Percentiles rank a stretch among this genome's conserved stretches.
Conservation (phyloP, 1,139 yeast genomes). For the Meyerozyma elateridarum region DNA sequence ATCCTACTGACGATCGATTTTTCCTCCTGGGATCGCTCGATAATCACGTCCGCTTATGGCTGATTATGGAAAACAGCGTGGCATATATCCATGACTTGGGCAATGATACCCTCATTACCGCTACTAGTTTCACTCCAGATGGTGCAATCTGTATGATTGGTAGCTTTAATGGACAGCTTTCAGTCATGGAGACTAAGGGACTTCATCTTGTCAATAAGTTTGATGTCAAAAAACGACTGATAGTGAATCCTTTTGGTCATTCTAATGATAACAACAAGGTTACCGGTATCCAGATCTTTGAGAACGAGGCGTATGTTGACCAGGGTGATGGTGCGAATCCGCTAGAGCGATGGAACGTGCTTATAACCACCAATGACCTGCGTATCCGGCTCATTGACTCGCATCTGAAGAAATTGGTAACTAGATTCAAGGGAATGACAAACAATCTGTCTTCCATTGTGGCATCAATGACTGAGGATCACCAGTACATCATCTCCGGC, state of each 20-base stretch:
- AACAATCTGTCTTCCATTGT: slow-evolving; percentile 68
- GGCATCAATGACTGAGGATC: slow-evolving; percentile 61
- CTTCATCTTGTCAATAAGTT: slow-evolving; percentile 51
- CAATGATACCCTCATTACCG: slow-evolving; percentile 63
- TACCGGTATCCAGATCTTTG: slow-evolving; percentile 37
- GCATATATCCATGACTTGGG: slow-evolving; percentile 35
- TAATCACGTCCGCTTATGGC: slow-evolving; percentile 76
- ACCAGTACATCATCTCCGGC: slow-evolving; percentile 51
- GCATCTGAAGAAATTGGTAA: slow-evolving; percentile 52
- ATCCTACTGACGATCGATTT: slow-evolving; percentile 84
- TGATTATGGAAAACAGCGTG: slow-evolving; percentile 57
- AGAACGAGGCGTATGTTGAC: slow-evolving; percentile 13
- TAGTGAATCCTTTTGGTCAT: slow-evolving; percentile 24
- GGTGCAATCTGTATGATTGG: slow-evolving; percentile 70
- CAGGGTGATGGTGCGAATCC: slow-evolving; percentile 11
- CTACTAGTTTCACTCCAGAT: slow-evolving; percentile 65
- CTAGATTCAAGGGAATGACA: slow-evolving; percentile 68
- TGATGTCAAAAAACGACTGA: slow-evolving; percentile 38
- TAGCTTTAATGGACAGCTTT: slow-evolving; percentile 72
- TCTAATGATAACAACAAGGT: slow-evolving; percentile 35
- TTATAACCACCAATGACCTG: slow-evolving; percentile 78
- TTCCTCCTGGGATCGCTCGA: slow-evolving; percentile 83
- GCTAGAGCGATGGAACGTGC: slow-evolving; percentile 31
- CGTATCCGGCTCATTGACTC: slow-evolving; percentile 63
- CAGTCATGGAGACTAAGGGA: slow-evolving; percentile 62